Evolutionary conservation across 352 stramenopile genomes (phyloP).

Genomic region (Peronosclerospora sorghi): DNA sequence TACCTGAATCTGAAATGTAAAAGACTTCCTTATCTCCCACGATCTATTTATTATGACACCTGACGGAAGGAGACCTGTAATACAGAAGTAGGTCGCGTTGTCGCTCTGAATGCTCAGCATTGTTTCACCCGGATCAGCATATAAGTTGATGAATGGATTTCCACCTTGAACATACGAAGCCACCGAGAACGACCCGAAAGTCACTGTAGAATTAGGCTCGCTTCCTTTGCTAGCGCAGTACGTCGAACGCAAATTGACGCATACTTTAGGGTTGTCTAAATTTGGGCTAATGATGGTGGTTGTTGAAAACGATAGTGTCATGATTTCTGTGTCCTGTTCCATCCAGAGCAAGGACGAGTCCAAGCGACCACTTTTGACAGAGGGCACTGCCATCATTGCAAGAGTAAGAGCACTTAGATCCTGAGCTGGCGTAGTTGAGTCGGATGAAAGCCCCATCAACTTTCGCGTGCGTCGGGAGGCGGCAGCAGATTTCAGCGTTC

Average conservation of each 20-base stretch:
- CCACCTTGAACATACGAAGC: conserved; percentile 61
- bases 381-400: conserved; percentile 43
- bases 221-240: conserved; percentile 41
- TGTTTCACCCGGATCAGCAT: conserved; percentile 43
- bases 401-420: conserved; percentile 43
- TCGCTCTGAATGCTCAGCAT: conserved; percentile 32
- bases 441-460: conserved; percentile 25
- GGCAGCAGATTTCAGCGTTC: conserved; percentile 21
- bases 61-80: conserved; percentile 53
- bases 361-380: conserved; percentile 28
- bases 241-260: conserved; percentile 46
- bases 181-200: conserved; percentile 22
- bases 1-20: conserved; percentile 70
- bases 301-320: conserved; percentile 70
- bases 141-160: conserved; percentile 68
- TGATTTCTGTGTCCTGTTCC: conserved; percentile 45
- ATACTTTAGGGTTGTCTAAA: conserved; percentile 57
- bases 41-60: conserved; percentile 40
- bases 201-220: conserved; percentile 34
- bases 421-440: conserved; percentile 11
- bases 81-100: conserved; percentile 70
- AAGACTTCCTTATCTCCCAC: conserved; percentile 58
- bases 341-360: conserved; percentile 73
- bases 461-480: conserved; percentile 33
- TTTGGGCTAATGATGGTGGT: conserved; percentile 55